A percentile compares a stretch with the other conserved stretches of the same genome.
These are phyloP conservation scores for Acanthamoeba castellanii DNA, from an alignment of 208 protist species.

Conservation along the genomic window DNA sequence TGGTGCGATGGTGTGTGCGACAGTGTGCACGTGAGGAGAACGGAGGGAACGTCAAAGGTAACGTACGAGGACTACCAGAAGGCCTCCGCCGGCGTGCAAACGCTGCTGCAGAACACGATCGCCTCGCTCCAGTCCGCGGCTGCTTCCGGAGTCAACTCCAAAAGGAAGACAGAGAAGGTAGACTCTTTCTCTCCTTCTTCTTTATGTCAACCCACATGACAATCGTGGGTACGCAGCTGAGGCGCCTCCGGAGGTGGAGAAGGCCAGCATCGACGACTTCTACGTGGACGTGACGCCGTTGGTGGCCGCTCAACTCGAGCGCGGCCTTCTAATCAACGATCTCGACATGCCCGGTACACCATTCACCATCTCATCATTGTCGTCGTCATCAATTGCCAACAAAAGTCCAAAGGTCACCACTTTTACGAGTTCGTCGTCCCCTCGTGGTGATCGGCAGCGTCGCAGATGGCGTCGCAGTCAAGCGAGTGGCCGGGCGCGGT, in stretches of 20 bases:
- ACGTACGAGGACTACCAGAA: conserved; percentile 70
- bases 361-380: not conserved
- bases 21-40: conserved; percentile 34
- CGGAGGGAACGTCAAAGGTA: conserved; percentile 12
- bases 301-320: not conserved
- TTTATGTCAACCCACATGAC: not conserved
- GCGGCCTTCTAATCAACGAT: not conserved
- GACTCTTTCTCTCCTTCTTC: not conserved
- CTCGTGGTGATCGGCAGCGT: not conserved
- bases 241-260: not conserved
- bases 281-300: conserved; percentile 34
- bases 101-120: not conserved
- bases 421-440: too few relatives aligned
- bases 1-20: not conserved
- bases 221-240: not conserved
- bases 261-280: conserved; percentile 62
- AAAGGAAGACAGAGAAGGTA: not conserved
- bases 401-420: too few relatives aligned
- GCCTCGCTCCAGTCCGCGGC: not conserved
- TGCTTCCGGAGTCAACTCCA: not conserved
- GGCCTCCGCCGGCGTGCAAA: not conserved
- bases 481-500: not conserved
- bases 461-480: not conserved
- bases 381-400: not conserved
- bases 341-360: not conserved